phyloP scores from a whole-genome alignment of 305 asterid species.

The Fraxinus ornus region DNA sequence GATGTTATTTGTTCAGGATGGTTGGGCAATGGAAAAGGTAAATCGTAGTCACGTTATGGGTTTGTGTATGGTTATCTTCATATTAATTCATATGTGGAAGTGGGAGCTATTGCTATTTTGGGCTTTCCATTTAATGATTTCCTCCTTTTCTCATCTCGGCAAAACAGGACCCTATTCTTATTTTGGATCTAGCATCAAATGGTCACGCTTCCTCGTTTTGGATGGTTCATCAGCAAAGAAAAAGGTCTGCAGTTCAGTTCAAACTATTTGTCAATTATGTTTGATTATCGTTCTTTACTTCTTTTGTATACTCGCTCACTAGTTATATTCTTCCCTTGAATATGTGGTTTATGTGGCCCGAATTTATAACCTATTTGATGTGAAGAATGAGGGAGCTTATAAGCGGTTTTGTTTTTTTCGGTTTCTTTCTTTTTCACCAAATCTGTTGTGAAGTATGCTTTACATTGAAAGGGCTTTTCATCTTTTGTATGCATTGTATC shows the following conservation, averaged over 20 bases:
- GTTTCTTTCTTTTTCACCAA: not conserved
- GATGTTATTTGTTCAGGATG: slow-evolving; percentile 67
- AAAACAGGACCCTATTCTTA: slow-evolving; percentile 75
- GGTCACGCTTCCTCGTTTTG: slow-evolving; percentile 91
- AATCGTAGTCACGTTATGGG: not conserved
- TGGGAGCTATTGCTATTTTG: slow-evolving; percentile 19
- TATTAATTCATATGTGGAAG: slow-evolving; percentile 23
- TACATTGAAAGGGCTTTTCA: not conserved
- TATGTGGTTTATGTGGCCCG: not conserved
- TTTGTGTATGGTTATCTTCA: slow-evolving; percentile 19
- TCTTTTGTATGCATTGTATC: not conserved
- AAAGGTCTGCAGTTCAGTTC: slow-evolving; percentile 51
- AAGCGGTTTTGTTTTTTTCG: slow-evolving; percentile 1
- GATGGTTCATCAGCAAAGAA: slow-evolving; percentile 84
- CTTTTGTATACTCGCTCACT: slow-evolving; percentile 8
- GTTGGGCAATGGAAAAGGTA: slow-evolving; percentile 98
- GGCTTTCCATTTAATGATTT: slow-evolving; percentile 12
- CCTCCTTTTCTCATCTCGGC: slow-evolving; percentile 25
- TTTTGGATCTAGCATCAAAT: slow-evolving; percentile 73
- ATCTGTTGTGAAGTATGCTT: not conserved
- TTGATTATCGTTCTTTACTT: not conserved
- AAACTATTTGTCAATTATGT: slow-evolving; percentile 13
- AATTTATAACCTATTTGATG: slow-evolving; percentile 15
- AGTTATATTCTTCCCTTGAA: slow-evolving; percentile 12
- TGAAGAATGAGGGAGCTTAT: slow-evolving; percentile 8